Conservation (phyloP, 805 yeast species). For the Candida patagonica region DNA sequence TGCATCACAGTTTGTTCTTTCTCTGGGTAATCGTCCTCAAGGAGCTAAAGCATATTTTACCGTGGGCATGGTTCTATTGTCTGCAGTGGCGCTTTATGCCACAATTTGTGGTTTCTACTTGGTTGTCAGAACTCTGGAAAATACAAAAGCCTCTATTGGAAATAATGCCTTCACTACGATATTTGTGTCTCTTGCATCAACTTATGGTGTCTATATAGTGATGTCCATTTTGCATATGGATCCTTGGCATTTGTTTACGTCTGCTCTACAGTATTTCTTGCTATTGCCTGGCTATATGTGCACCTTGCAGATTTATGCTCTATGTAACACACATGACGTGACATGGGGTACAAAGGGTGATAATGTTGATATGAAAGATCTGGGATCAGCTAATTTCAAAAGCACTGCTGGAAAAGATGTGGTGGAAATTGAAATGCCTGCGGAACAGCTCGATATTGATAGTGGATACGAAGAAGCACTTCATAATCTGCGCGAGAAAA, state of each 20-base stretch:
- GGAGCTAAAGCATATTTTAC: constrained; percentile 80
- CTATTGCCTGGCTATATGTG: constrained; percentile 88
- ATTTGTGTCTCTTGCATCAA: constrained; percentile 75
- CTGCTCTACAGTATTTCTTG: constrained; percentile 78
- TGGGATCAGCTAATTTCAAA: constrained; percentile 76
- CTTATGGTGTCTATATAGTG: constrained; percentile 79
- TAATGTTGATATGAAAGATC: constrained; percentile 54
- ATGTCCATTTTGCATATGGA: constrained; percentile 82
- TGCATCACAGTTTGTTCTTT: constrained; percentile 80
- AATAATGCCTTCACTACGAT: constrained; percentile 48
- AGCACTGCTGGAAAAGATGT: constrained; percentile 78
- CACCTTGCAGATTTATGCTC: constrained; percentile 89
- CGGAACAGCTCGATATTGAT: constrained; percentile 67
- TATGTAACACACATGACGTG: constrained; percentile 96
- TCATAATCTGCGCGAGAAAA: constrained; percentile 60
- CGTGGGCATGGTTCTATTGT: constrained; percentile 58
- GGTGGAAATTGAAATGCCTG: constrained; percentile 66
- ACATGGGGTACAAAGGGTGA: constrained; percentile 99
- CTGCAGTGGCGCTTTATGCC: constrained; percentile 74
- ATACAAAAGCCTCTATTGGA: constrained; percentile 28
- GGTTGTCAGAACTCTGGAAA: constrained; percentile 48
- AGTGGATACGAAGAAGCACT: constrained; percentile 70
- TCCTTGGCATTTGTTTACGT: constrained; percentile 93
- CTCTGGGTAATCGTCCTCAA: constrained; percentile 97
- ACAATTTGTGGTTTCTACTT: constrained; percentile 75